Base-by-base conservation (phyloP, 768 basidiomycete species). In the Xerocomus potaroensis region DNA sequence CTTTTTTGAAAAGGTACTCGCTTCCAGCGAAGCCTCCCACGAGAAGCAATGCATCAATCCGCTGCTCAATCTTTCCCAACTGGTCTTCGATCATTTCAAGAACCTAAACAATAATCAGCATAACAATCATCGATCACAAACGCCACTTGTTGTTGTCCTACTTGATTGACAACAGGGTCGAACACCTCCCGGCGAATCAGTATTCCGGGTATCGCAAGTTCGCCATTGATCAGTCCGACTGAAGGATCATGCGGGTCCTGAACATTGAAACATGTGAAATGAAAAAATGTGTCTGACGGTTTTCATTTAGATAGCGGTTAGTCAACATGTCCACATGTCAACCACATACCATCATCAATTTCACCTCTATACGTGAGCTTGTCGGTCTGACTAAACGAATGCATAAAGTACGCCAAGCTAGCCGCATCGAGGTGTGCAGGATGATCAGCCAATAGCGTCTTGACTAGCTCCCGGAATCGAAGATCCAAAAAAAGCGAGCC, bases 1-100 rank as follows among this genome's bases (percentile, higher is more conserved):
- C 84, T 51, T 80, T 78, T 59, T 79, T 75, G 69, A 86, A 89
- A 53, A 92, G 72, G 66, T 94, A 92, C 62, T 89, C 84, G 64
- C 86, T 86, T 7, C 84, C 87, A 40, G 84, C 84, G 65, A 94
- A 94, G 44, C 91, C 91, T 67, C 91, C 91, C 62, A 94, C 90
- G 58, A 93, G 80, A 55, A 94, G 78, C 42, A 94, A 69, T 8
- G 90, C 91, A 73, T 92, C 81, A 61, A 92, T 79, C 37, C 72
- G 72, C 59, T 87, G 83, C 60, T 84, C 77, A 42, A 84, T 73
- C 62, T 75, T 79, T 51, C 69, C 69, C 41, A 81, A 71, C 66
- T 91, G 90, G 18, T 83, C 83, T 56, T 90, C 87, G 56, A 92
- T 81, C 57, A 91, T 74, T 19, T 80, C 77, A 21, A 92, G 68